Base-by-base conservation (phyloP, 371 early-diverging fungal genomes). In the Rhizomucor miehei region DNA sequence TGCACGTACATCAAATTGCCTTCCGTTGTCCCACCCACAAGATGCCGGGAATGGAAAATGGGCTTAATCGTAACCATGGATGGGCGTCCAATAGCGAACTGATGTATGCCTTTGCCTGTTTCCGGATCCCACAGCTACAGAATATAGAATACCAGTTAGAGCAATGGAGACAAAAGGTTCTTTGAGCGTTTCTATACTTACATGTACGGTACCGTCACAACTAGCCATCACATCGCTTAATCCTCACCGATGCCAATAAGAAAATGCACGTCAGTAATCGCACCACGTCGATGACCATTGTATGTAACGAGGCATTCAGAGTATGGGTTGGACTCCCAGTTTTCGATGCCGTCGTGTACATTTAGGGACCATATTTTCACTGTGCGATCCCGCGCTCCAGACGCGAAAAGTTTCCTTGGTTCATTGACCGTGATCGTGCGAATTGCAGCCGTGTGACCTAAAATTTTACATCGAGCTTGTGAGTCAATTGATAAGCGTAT, bases 341-440 rank as follows among this genome's bases (percentile, higher is more conserved):
- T 71, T 43, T 86, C 86, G 41, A 86, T 82, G 0, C 80, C 79
- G 16, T 75, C 69, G 54, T 83, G 83, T 1, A 82, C 76, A 60
- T 86, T 82, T 44, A 87, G 55, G 3, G 85, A 82, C 88, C 88
- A 87, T n/a, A 86, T 57, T 47, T 85, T 86, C 13, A 86, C 84
- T 0, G 83, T 86, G n/a, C 82, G 66, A 49, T 87, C 88, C 24
- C 73, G 65, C 11, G 86, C 85, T 6, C 85, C 88, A 1, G 88
- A 85, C 0, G 80, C 85, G 50, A 87, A 77, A 0, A 77, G 44
- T 11, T 84, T 74, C 10, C 65, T 64, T 3, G 83, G 75, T 36
- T 87, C 88, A 52, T 86, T 82, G 1, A 80, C 69, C 1, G 79
- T 71, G 35, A 86, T 68, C 2, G 80, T 69, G 9, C 78, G 60